Conservation (phyloP, 768 basidiomycete genomes). For the Trametes villosa region DNA sequence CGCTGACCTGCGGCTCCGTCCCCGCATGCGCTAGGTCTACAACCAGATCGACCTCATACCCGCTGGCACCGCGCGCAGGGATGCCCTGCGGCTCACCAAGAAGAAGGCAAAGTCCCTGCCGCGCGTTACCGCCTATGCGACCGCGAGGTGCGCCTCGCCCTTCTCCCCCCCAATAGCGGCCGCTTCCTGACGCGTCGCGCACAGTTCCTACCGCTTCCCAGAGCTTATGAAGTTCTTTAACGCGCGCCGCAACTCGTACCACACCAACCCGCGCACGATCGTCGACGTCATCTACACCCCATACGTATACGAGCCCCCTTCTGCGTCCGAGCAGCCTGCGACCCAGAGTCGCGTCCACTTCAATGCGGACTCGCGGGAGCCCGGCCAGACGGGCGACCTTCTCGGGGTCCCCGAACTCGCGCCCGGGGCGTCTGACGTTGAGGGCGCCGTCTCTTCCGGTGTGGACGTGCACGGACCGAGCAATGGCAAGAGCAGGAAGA, state of each 20-base stretch:
- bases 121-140: conserved; percentile 95
- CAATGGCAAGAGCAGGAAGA: conserved; percentile 50
- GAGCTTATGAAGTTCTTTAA: conserved; percentile 90
- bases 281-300: conserved; percentile 96
- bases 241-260: conserved; percentile 80
- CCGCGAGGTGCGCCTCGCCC: conserved; percentile 67
- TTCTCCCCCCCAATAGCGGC: background rate
- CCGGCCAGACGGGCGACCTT: conserved; percentile 62
- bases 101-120: conserved; percentile 92
- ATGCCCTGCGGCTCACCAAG: conserved; percentile 89
- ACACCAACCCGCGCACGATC: conserved; percentile 84
- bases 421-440: conserved; percentile 35
- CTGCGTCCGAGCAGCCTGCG: conserved; percentile 16
- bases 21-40: conserved; percentile 63
- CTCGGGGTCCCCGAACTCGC: conserved; percentile 78
- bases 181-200: conserved; percentile 4
- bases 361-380: conserved; percentile 25
- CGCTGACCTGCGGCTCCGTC: background rate
- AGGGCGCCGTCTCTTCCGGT: conserved; percentile 18
- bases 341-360: conserved; percentile 24
- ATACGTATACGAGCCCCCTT: conserved; percentile 70
- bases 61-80: conserved; percentile 89
- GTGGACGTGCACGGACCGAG: conserved; percentile 28
- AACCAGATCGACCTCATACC: conserved; percentile 94
- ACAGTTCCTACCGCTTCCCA: conserved; percentile 85